Evolutionary conservation across 345 rosid species (phyloP).

Genomic region (Toxicodendron radicans): DNA sequence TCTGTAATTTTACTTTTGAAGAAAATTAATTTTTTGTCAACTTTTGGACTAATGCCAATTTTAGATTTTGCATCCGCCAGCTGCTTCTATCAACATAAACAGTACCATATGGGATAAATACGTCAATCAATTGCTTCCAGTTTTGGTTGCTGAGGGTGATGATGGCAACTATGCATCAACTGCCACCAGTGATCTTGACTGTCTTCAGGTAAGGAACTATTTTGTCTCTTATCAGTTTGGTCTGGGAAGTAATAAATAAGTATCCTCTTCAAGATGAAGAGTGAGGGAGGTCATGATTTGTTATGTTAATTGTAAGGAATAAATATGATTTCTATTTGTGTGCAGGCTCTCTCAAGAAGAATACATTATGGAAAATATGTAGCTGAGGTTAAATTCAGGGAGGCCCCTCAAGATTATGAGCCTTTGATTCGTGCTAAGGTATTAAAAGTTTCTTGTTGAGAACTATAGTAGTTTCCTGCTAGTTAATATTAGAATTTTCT

Average conservation of each 20-base stretch:
- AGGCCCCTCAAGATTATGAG: constrained; percentile 64
- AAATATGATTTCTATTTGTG: not conserved
- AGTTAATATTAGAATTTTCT: not conserved
- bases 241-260: not conserved
- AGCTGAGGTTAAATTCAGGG: constrained; percentile 83
- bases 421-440: constrained; percentile 78
- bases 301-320: not conserved
- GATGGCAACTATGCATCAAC: constrained; percentile 79
- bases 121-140: constrained; percentile 63
- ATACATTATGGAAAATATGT: constrained; percentile 87
- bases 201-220: constrained; percentile 61
- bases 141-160: constrained; percentile 64
- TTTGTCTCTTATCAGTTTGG: not conserved
- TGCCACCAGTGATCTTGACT: constrained; percentile 63
- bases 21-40: not conserved
- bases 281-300: not conserved
- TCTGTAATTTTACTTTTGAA: not conserved
- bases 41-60: constrained; percentile 13
- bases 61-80: constrained; percentile 67
- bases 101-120: constrained; percentile 68
- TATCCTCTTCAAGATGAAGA: not conserved
- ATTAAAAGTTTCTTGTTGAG: constrained; percentile 3
- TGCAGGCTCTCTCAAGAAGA: constrained; percentile 82
- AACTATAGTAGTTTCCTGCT: not conserved
- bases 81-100: constrained; percentile 59